Evolutionary conservation across 768 basidiomycete genomes (phyloP).

Genomic region (Calocybe gangraenosa): DNA sequence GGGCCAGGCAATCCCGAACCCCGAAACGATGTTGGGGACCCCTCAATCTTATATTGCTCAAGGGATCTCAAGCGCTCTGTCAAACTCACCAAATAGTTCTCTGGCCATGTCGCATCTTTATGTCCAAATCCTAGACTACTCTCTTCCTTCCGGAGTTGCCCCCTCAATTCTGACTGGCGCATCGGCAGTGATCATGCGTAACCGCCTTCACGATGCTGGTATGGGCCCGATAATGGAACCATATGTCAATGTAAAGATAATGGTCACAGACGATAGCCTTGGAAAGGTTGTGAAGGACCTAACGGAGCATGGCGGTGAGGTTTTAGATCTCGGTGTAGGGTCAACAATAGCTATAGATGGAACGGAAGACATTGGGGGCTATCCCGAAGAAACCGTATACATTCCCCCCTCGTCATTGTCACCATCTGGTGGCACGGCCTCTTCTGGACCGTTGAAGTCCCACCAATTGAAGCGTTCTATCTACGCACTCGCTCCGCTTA

Average conservation of each 20-base stretch:
- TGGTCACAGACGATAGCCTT: conserved; percentile 59
- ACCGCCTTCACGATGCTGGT: conserved; percentile 55
- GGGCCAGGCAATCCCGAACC: conserved; percentile 47
- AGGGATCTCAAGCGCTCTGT: conserved; percentile 68
- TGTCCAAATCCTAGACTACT: conserved; percentile 47
- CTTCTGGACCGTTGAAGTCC: conserved; percentile 24
- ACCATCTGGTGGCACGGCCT: conserved; percentile 47
- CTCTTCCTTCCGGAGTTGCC: conserved; percentile 36
- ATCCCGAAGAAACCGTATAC: conserved; percentile 62
- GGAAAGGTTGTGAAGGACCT: conserved; percentile 82
- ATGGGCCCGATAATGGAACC: conserved; percentile 79
- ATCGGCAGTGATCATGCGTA: conserved; percentile 58
- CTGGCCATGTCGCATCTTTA: conserved; percentile 63
- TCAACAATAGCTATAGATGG: conserved; percentile 26
- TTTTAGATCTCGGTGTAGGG: conserved; percentile 61
- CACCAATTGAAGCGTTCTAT: conserved; percentile 59
- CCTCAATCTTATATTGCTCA: conserved; percentile 54
- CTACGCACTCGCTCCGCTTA: conserved; percentile 71
- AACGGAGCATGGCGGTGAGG: conserved; percentile 79
- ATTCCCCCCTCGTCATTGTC: conserved; percentile 74
- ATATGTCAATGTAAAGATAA: conserved; percentile 65
- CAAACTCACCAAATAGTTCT: conserved; percentile 75
- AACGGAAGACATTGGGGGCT: conserved; percentile 39
- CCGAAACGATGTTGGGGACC: conserved; percentile 45
- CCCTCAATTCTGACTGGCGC: conserved; percentile 63